These are phyloP conservation scores for Fistulinella prunicolor DNA, from an alignment of 768 basidiomycete genomes.

Conservation along the genomic window DNA sequence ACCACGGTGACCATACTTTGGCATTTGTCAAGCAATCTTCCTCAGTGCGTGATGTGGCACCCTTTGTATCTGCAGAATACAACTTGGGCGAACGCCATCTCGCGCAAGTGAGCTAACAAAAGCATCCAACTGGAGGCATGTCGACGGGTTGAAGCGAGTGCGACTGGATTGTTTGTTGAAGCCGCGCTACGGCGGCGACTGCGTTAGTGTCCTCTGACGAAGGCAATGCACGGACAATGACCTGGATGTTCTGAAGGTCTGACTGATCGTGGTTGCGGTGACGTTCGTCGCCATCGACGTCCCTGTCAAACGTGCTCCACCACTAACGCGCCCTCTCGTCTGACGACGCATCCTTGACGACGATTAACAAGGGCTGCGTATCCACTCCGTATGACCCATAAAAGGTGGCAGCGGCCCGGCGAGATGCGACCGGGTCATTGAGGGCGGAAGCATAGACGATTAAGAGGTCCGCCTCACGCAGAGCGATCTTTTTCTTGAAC, in stretches of 20 bases:
- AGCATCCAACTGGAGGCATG: constrained; percentile 16
- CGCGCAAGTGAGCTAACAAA: constrained; percentile 13
- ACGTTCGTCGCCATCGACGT: constrained; percentile 1
- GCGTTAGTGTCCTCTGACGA: background rate
- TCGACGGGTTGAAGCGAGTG: constrained; percentile 25
- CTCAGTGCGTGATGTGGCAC: background rate
- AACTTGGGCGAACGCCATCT: constrained; percentile 7
- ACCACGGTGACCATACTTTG: constrained; percentile 17
- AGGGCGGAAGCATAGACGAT: constrained; percentile 20
- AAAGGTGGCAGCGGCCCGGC: constrained; percentile 14
- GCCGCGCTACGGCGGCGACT: constrained; percentile 3
- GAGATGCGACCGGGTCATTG: constrained; percentile 1
- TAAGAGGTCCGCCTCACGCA: constrained; percentile 26
- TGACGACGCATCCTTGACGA: constrained; percentile 21
- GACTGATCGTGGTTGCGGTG: background rate
- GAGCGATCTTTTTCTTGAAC: constrained; percentile 23
- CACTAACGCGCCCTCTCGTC: constrained; percentile 18
- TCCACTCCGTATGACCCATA: constrained; percentile 25
- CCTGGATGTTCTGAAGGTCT: constrained; percentile 9
- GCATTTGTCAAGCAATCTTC: constrained; percentile 16
- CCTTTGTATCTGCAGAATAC: background rate
- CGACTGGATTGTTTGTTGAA: constrained; percentile 19
- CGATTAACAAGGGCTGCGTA: constrained; percentile 24
- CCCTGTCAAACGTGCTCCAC: constrained; percentile 15
- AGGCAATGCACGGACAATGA: constrained; percentile 24